These are phyloP conservation scores for Quercus mongolica DNA, from an alignment of 306 rosid genomes.

Conservation along the genomic window DNA sequence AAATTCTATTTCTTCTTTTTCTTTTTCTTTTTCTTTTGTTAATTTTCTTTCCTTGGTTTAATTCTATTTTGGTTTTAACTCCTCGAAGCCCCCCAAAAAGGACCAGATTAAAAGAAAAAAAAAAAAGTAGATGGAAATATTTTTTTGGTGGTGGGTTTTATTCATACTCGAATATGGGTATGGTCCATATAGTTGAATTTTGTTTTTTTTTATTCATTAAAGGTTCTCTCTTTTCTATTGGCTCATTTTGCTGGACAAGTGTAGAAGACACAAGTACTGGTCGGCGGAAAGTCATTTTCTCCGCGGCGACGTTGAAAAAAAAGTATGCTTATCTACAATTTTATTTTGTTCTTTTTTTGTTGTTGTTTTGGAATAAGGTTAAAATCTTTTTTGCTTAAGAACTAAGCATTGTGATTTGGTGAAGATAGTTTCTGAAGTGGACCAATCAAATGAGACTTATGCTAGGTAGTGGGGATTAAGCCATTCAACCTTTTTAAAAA, in stretches of 20 bases:
- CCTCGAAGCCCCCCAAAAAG: slow-evolving; percentile 17
- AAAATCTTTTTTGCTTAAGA: slow-evolving; percentile 19
- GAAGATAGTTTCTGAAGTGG: slow-evolving; percentile 13
- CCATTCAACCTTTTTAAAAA: background rate
- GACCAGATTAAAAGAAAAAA: background rate
- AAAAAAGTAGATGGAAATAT: background rate
- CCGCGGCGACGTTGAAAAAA: background rate
- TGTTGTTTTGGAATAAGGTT: background rate
- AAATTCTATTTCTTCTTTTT: background rate
- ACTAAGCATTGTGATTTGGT: slow-evolving; percentile 26
- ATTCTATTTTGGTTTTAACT: slow-evolving; percentile 9
- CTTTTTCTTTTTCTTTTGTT: background rate
- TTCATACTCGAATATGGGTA: slow-evolving; percentile 27
- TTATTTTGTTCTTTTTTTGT: too few species aligned
- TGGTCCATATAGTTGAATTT: slow-evolving; percentile 15
- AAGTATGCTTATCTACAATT: too few species aligned
- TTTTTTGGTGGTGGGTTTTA: slow-evolving; percentile 22
- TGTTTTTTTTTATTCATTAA: background rate
- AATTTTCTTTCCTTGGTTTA: background rate
- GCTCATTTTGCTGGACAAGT: background rate
- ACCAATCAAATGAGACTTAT: background rate
- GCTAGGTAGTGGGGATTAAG: background rate
- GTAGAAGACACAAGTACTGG: background rate
- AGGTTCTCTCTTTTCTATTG: background rate
- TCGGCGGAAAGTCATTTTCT: slow-evolving; percentile 25